These are phyloP conservation scores for Leccinum longicurvipes DNA, from an alignment of 768 basidiomycete species.

Conservation along the genomic window DNA sequence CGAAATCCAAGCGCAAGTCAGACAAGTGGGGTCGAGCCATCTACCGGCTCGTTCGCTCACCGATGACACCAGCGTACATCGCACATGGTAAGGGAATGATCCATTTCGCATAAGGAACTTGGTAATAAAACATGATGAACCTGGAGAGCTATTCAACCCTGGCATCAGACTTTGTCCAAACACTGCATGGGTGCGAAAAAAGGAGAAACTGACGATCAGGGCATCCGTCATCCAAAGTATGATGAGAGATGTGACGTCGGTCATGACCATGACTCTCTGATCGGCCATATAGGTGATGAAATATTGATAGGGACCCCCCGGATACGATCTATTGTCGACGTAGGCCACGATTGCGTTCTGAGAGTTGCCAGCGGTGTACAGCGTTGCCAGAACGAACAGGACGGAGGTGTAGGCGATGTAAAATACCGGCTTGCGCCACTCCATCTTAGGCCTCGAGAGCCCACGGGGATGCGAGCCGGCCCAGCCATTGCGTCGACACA, in stretches of 20 bases:
- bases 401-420: constrained; percentile 25
- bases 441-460: background rate
- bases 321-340: constrained; percentile 28
- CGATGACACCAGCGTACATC: constrained; percentile 23
- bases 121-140: constrained; percentile 24
- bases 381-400: constrained; percentile 26
- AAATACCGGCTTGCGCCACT: constrained; percentile 22
- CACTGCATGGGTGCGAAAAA: background rate
- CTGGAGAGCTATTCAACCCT: constrained; percentile 15
- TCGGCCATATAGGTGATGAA: constrained; percentile 23
- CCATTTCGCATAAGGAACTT: constrained; percentile 20
- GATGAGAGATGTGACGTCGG: constrained; percentile 19
- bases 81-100: constrained; percentile 23
- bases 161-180: background rate
- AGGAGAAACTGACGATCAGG: constrained; percentile 21
- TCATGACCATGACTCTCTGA: constrained; percentile 22
- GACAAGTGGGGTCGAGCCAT: background rate
- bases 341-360: constrained; percentile 28
- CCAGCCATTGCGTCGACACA: constrained; percentile 8
- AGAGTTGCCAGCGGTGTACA: constrained; percentile 29
- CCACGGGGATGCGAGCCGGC: constrained; percentile 6
- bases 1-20: background rate
- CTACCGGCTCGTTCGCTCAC: constrained; percentile 7
- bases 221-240: constrained; percentile 32
- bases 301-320: constrained; percentile 26